Evolutionary conservation across 169 alveolate species (phyloP), one percentile per base, ranked within the genome.

Genomic region (Babesia bovis): DNA sequence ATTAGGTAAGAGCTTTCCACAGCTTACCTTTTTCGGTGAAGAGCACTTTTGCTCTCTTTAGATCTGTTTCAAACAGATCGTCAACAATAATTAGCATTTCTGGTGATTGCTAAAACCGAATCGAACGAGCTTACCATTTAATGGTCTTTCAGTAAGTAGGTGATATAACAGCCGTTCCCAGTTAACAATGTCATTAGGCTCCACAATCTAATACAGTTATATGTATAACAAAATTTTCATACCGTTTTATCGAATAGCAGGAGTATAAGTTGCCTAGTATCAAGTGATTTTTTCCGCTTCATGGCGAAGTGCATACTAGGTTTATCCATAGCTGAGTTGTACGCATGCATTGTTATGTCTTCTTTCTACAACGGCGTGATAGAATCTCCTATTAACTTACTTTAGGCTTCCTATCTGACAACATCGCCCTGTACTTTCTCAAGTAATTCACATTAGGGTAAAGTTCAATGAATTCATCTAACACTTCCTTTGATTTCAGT

Each of bases 131-230:
- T 60, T 63, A 49, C 73, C 73, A 10, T 63, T 60, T 2, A 63
- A n/a, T 44, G 58, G 61, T 36, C 61, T 60, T 25, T 63, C 73
- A 6, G 73, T 63, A 25, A 63, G 60, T 15, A 63, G 35, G 49
- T 63, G 73, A 25, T 47, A 63, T 7, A 47, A 3, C 60, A 63
- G 47, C 51, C 73, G 26, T 49, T 63, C 73, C 73, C 73, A 63
- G 33, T 63, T 63, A 2, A 23, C 21, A 28, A 17, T 10, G 47
- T 45, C 4, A 51, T 44, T 63, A 3, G 61, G 60, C n/a, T 44
- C 53, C 21, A 60, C 9, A 25, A 63, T 44, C 73, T 63, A n/a
- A n/a, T 0, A 28, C 15, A 6, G 12, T 15, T 47, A 12, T 26
- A 5, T 47, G 3, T 2, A 33, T 15, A 44, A 2, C 12, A 3